Conservation (phyloP, 192 early-diverging fungal species). For the Phlyctochytrium planicorne region DNA sequence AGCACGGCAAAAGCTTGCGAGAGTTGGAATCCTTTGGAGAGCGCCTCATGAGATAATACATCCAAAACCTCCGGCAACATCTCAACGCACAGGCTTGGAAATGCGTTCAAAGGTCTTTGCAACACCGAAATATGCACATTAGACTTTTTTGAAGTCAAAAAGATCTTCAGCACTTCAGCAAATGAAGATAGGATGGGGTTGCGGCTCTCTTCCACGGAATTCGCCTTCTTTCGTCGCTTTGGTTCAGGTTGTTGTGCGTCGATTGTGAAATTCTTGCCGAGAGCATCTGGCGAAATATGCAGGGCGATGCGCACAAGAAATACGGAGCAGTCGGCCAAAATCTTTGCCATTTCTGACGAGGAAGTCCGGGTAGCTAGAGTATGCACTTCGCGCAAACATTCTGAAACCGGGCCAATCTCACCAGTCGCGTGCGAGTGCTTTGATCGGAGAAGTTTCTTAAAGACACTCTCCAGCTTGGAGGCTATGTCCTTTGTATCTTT, state of each 20-base stretch:
- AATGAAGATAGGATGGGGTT: background rate
- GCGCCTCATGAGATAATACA: background rate
- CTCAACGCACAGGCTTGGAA: background rate
- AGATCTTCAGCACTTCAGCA: background rate
- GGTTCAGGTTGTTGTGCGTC: no score
- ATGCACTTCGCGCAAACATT: slow-evolving; percentile 19
- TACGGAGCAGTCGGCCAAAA: background rate
- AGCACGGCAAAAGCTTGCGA: background rate
- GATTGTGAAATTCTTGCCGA: slow-evolving; percentile 15
- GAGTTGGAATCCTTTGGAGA: background rate
- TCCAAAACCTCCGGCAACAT: no score
- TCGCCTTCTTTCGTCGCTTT: background rate
- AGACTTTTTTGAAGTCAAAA: background rate
- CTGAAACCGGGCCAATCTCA: background rate
- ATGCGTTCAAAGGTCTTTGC: background rate
- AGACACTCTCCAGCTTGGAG: slow-evolving; percentile 63
- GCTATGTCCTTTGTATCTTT: slow-evolving; percentile 59
- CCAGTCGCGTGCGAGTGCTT: background rate
- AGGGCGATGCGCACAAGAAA: background rate
- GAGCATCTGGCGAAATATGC: background rate
- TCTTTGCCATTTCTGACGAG: background rate
- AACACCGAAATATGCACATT: background rate
- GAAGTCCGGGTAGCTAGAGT: background rate
- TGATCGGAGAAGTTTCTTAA: slow-evolving; percentile 50
- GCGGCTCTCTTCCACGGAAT: background rate